Evolutionary conservation across 306 rosid genomes (phyloP).

Genomic region (Prunus mongolica): DNA sequence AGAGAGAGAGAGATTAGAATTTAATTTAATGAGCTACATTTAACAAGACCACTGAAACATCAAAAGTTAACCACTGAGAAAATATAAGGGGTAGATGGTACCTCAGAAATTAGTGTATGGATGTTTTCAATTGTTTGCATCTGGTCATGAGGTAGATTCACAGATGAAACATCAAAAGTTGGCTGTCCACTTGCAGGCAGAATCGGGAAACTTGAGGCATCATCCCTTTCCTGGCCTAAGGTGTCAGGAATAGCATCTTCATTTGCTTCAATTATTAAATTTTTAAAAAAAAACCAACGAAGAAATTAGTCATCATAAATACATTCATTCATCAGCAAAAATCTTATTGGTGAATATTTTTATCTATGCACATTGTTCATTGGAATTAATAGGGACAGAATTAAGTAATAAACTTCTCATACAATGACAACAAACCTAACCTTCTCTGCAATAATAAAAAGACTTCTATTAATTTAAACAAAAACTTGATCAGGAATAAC

Average conservation of each 20-base stretch:
- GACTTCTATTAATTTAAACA: background rate
- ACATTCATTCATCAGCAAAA: background rate
- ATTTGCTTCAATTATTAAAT: conserved; percentile 32
- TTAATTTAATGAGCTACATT: background rate
- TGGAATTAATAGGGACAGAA: conserved; percentile 5
- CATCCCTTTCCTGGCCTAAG: conserved; percentile 36
- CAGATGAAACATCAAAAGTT: conserved; percentile 47
- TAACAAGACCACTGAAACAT: background rate
- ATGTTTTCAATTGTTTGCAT: conserved; percentile 74
- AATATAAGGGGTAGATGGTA: conserved; percentile 30
- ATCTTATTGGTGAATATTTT: background rate
- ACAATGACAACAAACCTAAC: background rate
- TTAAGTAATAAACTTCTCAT: background rate
- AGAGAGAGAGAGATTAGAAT: background rate
- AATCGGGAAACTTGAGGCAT: conserved; percentile 30
- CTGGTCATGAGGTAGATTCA: conserved; percentile 74
- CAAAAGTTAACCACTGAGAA: conserved; percentile 8
- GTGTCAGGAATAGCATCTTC: conserved; percentile 37
- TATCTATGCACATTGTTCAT: background rate
- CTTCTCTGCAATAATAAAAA: background rate
- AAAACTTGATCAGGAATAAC: background rate
- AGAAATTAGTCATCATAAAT: background rate
- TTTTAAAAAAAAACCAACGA: background rate
- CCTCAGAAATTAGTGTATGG: conserved; percentile 79
- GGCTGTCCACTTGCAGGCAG: conserved; percentile 39